Conservation (phyloP, 495 filamentous ascomycete genomes). For the Trypethelium eluteriae region DNA sequence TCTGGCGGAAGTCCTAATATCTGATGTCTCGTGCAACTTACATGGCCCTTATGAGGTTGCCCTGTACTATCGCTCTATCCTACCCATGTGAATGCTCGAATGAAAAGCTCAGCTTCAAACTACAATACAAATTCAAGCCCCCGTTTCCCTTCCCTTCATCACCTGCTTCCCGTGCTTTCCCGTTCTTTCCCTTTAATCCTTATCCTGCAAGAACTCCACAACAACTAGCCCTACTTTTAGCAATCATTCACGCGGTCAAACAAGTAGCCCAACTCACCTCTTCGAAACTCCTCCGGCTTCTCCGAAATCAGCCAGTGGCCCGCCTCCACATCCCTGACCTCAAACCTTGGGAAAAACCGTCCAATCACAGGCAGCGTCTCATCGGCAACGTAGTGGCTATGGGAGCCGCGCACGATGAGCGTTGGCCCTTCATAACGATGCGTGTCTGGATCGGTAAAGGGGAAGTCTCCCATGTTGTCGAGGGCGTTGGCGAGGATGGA, state of each 20-base stretch:
- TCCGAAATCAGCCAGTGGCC: constrained; percentile 96
- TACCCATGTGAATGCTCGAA: no score
- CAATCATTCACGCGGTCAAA: constrained; percentile 7
- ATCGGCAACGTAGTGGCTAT: constrained; percentile 77
- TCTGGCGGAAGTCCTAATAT: no score
- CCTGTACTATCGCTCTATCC: no score
- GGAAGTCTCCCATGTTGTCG: constrained; percentile 74
- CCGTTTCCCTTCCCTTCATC: no score
- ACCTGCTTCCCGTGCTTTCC: background rate
- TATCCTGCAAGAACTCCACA: constrained; percentile 51
- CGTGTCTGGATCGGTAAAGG: constrained; percentile 58
- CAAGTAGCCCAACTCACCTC: constrained; percentile 48
- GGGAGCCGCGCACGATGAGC: constrained; percentile 75
- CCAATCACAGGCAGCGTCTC: constrained; percentile 83
- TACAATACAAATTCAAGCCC: no score
- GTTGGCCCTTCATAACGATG: constrained; percentile 65
- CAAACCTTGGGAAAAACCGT: constrained; percentile 78
- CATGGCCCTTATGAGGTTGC: no score
- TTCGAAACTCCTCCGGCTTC: constrained; percentile 76
- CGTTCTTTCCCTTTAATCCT: constrained; percentile 35
- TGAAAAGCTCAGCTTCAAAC: no score
- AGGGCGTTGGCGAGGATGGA: constrained; percentile 49
- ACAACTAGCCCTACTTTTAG: constrained; percentile 26
- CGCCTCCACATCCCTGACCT: constrained; percentile 71
- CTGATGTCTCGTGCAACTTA: no score